Conservation (phyloP, 305 asterid species). For the Fraxinus latifolia region DNA sequence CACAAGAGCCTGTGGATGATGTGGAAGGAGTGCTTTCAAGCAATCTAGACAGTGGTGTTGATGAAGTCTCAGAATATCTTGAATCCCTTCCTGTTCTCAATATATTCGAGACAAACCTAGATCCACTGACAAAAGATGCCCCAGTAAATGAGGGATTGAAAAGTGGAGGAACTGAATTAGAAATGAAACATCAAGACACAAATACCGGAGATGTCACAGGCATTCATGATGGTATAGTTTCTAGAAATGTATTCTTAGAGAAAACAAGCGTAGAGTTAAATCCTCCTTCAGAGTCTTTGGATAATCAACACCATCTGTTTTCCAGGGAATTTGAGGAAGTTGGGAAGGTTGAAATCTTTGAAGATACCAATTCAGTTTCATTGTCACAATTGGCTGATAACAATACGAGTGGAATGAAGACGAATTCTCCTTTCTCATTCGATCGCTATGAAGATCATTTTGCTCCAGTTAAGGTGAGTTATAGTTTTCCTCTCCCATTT, state of each 20-base stretch:
- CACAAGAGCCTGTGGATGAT: constrained; percentile 26
- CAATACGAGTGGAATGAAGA: constrained; percentile 15
- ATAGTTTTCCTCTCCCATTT: background rate
- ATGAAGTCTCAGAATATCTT: constrained; percentile 42
- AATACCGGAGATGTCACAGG: constrained; percentile 29
- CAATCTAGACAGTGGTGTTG: constrained; percentile 38
- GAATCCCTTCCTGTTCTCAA: constrained; percentile 33
- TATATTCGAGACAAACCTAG: constrained; percentile 32
- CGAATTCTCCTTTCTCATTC: constrained; percentile 33
- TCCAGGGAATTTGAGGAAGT: constrained; percentile 35
- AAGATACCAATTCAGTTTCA: constrained; percentile 34
- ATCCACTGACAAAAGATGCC: constrained; percentile 25
- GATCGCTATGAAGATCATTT: constrained; percentile 60
- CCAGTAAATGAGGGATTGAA: constrained; percentile 23
- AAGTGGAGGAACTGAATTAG: constrained; percentile 27
- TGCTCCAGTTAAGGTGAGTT: constrained; percentile 50
- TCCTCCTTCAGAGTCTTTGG: constrained; percentile 34
- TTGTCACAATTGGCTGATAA: constrained; percentile 32
- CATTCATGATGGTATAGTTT: constrained; percentile 24
- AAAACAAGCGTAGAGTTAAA: constrained; percentile 22
- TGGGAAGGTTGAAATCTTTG: constrained; percentile 26
- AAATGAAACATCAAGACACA: constrained; percentile 28
- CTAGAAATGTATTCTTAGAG: constrained; percentile 26
- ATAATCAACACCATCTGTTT: constrained; percentile 26
- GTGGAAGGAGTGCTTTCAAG: constrained; percentile 25